A percentile compares a stretch with the other conserved stretches of the same genome.
Evolutionary conservation across 768 basidiomycete species (phyloP).

Genomic region (Ramaria sp.): DNA sequence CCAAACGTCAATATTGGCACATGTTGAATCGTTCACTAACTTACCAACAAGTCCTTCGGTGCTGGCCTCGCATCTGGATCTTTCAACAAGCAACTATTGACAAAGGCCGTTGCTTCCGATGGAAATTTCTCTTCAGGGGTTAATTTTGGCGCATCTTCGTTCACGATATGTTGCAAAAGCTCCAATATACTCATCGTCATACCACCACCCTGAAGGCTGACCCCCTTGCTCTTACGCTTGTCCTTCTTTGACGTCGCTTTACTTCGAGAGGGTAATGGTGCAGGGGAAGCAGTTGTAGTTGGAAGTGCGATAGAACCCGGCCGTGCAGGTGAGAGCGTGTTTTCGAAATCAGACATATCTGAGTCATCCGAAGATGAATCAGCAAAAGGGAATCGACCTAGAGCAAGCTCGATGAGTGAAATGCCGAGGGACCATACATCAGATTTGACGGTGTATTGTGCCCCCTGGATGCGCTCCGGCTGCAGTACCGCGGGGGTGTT

Average conservation of each 20-base stretch:
- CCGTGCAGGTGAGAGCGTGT: conserved; percentile 69
- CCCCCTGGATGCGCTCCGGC: conserved; percentile 99
- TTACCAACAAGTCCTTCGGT: conserved; percentile 77
- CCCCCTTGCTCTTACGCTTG: conserved; percentile 83
- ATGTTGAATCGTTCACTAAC: conserved; percentile 18
- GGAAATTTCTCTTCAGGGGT: conserved; percentile 68
- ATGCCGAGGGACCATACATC: conserved; percentile 99
- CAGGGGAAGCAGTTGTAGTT: background rate
- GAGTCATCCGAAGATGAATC: conserved; percentile 70
- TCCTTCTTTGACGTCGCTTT: conserved; percentile 49
- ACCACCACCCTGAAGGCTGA: conserved; percentile 85
- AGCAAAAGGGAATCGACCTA: conserved; percentile 95
- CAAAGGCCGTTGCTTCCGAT: conserved; percentile 66
- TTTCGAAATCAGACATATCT: conserved; percentile 42
- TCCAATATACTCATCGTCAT: conserved; percentile 99
- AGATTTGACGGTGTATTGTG: conserved; percentile 96
- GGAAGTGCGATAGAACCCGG: conserved; percentile 35
- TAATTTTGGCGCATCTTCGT: conserved; percentile 89
- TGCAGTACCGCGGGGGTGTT: conserved; percentile 24
- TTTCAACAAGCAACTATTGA: conserved; percentile 85
- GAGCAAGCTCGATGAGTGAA: conserved; percentile 90
- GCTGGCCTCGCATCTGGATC: conserved; percentile 76
- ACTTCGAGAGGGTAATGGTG: background rate
- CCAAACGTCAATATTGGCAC: background rate
- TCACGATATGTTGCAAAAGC: conserved; percentile 94